Percentiles rank a stretch among this genome's conserved stretches.
Conservation (phyloP, 208 protist genomes). For the Crithidia thermophila region DNA sequence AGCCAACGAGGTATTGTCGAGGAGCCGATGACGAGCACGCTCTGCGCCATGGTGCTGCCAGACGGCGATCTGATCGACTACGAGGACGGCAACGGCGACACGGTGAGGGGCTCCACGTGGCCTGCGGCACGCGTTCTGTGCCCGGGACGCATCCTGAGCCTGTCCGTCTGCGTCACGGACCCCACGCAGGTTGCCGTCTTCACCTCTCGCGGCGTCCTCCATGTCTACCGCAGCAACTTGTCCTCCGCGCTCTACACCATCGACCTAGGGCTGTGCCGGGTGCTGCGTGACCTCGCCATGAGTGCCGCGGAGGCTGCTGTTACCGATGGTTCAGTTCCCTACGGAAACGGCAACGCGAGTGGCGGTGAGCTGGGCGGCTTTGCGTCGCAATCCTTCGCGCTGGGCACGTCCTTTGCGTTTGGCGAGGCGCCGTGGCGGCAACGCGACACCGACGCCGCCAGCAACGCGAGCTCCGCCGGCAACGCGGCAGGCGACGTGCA, state of each 20-base stretch:
- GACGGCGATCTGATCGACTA: not conserved
- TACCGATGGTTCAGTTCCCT: too few relatives aligned
- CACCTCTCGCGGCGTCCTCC: constrained; percentile 14
- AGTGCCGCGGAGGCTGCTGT: not conserved
- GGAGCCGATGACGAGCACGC: not conserved
- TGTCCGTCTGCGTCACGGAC: constrained; percentile 16
- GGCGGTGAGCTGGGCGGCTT: not conserved
- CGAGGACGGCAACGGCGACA: not conserved
- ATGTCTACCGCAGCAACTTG: constrained; percentile 18
- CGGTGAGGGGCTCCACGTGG: not conserved
- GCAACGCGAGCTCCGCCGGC: constrained; percentile 11
- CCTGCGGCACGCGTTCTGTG: not conserved
- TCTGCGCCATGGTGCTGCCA: constrained; percentile 22
- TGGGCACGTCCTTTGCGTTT: too few relatives aligned
- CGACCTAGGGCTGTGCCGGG: constrained; percentile 13
- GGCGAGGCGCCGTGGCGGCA: constrained; percentile 13
- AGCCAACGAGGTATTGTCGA: not conserved
- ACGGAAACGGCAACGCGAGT: not conserved
- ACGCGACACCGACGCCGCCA: not conserved
- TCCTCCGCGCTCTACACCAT: constrained; percentile 12
- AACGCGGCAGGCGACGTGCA: too few relatives aligned
- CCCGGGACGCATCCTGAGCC: constrained; percentile 7
- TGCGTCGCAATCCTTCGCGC: constrained; percentile 13
- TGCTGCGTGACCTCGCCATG: constrained; percentile 1
- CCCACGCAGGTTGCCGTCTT: constrained; percentile 23